A percentile compares a stretch with the other conserved stretches of the same genome.
phyloP scores from a whole-genome alignment of 768 basidiomycete genomes.

The Collybia sordida region DNA sequence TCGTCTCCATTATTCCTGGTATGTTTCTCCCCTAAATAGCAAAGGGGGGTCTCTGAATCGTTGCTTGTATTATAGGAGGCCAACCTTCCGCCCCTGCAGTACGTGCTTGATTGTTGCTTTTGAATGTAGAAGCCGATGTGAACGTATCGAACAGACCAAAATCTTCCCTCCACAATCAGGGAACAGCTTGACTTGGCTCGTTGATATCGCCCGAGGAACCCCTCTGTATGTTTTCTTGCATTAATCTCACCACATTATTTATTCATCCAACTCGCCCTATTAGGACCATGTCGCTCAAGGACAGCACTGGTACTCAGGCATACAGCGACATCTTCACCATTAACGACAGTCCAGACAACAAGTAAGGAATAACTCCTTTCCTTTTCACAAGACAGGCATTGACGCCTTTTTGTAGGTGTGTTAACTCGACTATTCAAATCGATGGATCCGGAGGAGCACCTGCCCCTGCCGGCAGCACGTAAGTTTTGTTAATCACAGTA shows the following conservation, averaged over 20 bases:
- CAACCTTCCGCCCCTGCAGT: constrained; percentile 55
- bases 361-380: constrained; percentile 22
- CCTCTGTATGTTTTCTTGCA: constrained; percentile 40
- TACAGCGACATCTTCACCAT: constrained; percentile 56
- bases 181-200: constrained; percentile 51
- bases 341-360: constrained; percentile 28
- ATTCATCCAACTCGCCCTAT: background rate
- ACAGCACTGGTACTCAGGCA: constrained; percentile 49
- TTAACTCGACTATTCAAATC: constrained; percentile 11
- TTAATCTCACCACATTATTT: background rate
- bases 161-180: constrained; percentile 46
- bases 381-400: background rate
- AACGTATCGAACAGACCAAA: constrained; percentile 42
- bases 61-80: constrained; percentile 38
- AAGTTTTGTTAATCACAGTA: background rate
- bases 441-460: constrained; percentile 8
- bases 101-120: constrained; percentile 11
- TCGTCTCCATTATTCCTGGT: constrained; percentile 63
- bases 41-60: background rate
- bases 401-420: constrained; percentile 14
- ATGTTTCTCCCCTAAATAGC: constrained; percentile 13
- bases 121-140: background rate
- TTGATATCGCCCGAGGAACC: constrained; percentile 43
- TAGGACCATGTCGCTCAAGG: constrained; percentile 60
- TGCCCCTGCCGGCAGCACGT: constrained; percentile 16